phyloP scores from a whole-genome alignment of 2,329 filamentous ascomycete species.

The Bertia moriformis region DNA sequence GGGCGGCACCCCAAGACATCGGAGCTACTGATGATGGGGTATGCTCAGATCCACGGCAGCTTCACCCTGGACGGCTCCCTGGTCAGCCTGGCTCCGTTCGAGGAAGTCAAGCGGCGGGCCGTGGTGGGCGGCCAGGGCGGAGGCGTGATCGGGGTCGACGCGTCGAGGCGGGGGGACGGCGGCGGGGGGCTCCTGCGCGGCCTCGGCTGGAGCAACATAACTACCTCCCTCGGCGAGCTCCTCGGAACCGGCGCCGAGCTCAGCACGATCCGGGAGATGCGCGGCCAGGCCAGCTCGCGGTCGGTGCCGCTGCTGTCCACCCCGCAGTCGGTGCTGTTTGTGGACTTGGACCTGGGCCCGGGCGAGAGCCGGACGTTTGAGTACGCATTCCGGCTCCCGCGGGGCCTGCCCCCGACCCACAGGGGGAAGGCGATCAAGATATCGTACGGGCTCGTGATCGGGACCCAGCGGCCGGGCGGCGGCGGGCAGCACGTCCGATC shows the following conservation, averaged over 20 bases:
- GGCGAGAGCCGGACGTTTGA: slow-evolving; percentile 80
- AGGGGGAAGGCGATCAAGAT: slow-evolving; percentile 90
- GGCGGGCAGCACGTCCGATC: slow-evolving; percentile 71
- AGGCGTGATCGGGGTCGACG: slow-evolving; percentile 70
- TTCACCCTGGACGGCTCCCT: slow-evolving; percentile 86
- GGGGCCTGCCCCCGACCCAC: slow-evolving; percentile 79
- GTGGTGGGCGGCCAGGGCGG: slow-evolving; percentile 77
- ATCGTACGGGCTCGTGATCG: slow-evolving; percentile 76
- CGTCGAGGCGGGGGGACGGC: slow-evolving; percentile 56
- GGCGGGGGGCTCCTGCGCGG: slow-evolving; percentile 70
- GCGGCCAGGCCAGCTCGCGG: slow-evolving; percentile 70
- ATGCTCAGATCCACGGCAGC: slow-evolving; percentile 81
- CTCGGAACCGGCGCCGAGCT: slow-evolving; percentile 76
- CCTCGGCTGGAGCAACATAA: slow-evolving; percentile 77
- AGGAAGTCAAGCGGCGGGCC: slow-evolving; percentile 88
- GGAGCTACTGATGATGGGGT: slow-evolving; percentile 93
- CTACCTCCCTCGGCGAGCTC: slow-evolving; percentile 74
- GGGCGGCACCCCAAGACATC: slow-evolving; percentile 34
- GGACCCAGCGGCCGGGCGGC: slow-evolving; percentile 73
- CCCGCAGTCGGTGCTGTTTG: slow-evolving; percentile 88
- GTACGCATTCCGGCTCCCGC: slow-evolving; percentile 74
- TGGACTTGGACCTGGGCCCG: slow-evolving; percentile 73
- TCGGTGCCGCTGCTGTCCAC: slow-evolving; percentile 85
- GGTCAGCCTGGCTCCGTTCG: slow-evolving; percentile 77
- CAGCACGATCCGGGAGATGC: slow-evolving; percentile 91